Percentiles rank a stretch among this genome's conserved stretches.
Conservation (phyloP, 108 stramenopile species). For the Cyclostephanos tholiformis region DNA sequence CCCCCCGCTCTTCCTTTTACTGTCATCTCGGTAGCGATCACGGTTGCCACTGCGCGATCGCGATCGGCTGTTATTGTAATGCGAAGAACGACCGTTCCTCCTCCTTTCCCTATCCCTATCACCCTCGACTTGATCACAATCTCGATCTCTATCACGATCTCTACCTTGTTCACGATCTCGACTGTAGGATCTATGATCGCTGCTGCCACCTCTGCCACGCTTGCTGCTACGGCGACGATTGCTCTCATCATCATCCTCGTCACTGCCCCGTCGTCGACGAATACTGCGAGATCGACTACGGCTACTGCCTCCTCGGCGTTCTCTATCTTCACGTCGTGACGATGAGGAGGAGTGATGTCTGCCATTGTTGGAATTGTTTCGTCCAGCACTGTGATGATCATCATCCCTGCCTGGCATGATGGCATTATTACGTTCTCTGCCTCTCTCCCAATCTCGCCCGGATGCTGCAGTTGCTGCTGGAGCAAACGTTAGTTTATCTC, state of each 20-base stretch:
- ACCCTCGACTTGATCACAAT: neutral
- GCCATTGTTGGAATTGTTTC: neutral
- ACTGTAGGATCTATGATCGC: constrained; percentile 6
- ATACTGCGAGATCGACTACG: constrained; percentile 10
- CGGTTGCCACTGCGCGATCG: neutral
- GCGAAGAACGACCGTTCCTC: neutral
- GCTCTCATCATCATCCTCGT: neutral
- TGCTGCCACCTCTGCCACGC: neutral
- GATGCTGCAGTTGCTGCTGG: neutral
- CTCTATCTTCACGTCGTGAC: neutral
- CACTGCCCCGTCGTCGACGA: neutral
- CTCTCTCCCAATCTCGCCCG: neutral
- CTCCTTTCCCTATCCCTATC: neutral
- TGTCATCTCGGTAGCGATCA: constrained; percentile 1
- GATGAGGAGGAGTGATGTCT: neutral
- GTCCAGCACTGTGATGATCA: neutral
- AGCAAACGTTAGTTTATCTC: neutral
- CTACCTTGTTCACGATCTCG: neutral
- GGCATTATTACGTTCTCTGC: neutral
- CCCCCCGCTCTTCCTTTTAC: neutral
- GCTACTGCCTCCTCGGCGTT: constrained; percentile 1
- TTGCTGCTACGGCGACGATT: neutral
- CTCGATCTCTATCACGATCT: neutral
- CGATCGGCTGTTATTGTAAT: neutral
- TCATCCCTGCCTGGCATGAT: neutral